Evolutionary conservation across 2,329 filamentous ascomycete species (phyloP), one percentile per base, ranked within the genome.

Genomic region (Xylariaceae sp.): DNA sequence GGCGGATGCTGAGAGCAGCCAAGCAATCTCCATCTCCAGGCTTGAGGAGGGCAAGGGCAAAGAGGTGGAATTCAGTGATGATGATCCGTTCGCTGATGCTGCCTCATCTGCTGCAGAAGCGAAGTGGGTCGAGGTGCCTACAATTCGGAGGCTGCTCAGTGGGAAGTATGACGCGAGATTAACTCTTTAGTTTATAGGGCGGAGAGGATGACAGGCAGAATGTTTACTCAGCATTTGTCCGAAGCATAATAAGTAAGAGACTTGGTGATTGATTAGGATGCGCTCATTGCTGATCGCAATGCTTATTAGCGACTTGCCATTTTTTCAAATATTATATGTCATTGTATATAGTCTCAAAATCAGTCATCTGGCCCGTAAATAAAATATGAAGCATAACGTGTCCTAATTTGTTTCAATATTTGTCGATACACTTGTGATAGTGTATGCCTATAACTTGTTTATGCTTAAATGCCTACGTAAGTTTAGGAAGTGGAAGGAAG

Each of bases 51-150:
- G 75, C 53, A 84, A 85, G 68, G 80, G 75, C 26, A 81, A 77
- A 67, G 81, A 77, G 44, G 65, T 71, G 29, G 71, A 66, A 58
- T 70, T 65, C 61, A 75, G 63, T 10, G 74, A 76, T 1, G 81
- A 80, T 49, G 86, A 91, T 64, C 89, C 89, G 2, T 92, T 92
- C 68, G 88, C 88, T 0, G 89, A 88, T 67, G 81, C 81, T 5
- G 67, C 68, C 23, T 65, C 69, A 41, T 53, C 45, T 0, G 51
- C 43, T 5, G 65, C 70, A 5, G 64, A 64, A 21, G 64, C 64
- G 23, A 69, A 63, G 39, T 96, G 91, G 91, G 80, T 81, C 23
- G 81, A 85, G 33, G 81, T 95, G 30, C 82, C 84, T 9, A 77
- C 82, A 4, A 74, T 80, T 48, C 83, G 83, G 71, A 92, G 87